Evolutionary conservation across 2,329 filamentous ascomycete genomes (phyloP).

Genomic region (Aureobasidium sp.): DNA sequence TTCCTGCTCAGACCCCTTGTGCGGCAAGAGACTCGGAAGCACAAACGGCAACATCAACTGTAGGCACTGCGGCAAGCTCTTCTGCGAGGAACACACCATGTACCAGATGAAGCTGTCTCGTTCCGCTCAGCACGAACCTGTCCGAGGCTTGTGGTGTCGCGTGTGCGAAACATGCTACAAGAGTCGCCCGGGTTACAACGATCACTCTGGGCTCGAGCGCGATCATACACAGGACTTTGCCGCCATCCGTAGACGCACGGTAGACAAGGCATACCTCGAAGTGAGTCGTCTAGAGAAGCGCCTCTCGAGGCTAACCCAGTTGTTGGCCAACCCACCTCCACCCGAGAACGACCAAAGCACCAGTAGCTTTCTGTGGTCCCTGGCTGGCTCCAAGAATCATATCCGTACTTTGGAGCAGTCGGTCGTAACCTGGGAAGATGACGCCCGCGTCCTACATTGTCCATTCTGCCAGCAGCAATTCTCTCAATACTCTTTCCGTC

Average conservation of each 20-base stretch:
- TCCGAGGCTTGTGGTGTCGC: slow-evolving; percentile 83
- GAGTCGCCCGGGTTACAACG: slow-evolving; percentile 89
- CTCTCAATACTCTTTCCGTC: slow-evolving; percentile 79
- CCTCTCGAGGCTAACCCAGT: slow-evolving; percentile 76
- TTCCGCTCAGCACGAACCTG: slow-evolving; percentile 79
- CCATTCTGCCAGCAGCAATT: slow-evolving; percentile 97
- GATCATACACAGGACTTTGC: slow-evolving; percentile 67
- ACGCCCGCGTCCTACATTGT: slow-evolving; percentile 67
- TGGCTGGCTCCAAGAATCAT: slow-evolving; percentile 52
- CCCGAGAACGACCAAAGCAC: slow-evolving; percentile 46
- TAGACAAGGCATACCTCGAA: slow-evolving; percentile 81
- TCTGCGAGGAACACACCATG: slow-evolving; percentile 98
- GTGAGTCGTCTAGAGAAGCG: slow-evolving; percentile 85
- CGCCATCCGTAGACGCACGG: slow-evolving; percentile 60
- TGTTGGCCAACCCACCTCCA: slow-evolving; percentile 67
- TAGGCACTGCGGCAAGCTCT: slow-evolving; percentile 81
- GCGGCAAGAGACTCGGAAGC: slow-evolving; percentile 68
- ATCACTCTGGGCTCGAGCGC: slow-evolving; percentile 52
- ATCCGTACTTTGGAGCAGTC: slow-evolving; percentile 75
- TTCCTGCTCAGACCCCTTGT: slow-evolving; percentile 77
- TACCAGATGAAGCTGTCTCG: slow-evolving; percentile 97
- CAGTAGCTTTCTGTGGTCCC: slow-evolving; percentile 47
- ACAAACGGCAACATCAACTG: slow-evolving; percentile 85
- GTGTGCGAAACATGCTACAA: slow-evolving; percentile 99
- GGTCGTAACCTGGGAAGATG: slow-evolving; percentile 91